These are phyloP conservation scores for Penicillium daleae DNA, from an alignment of 495 filamentous ascomycete genomes.

Conservation along the genomic window DNA sequence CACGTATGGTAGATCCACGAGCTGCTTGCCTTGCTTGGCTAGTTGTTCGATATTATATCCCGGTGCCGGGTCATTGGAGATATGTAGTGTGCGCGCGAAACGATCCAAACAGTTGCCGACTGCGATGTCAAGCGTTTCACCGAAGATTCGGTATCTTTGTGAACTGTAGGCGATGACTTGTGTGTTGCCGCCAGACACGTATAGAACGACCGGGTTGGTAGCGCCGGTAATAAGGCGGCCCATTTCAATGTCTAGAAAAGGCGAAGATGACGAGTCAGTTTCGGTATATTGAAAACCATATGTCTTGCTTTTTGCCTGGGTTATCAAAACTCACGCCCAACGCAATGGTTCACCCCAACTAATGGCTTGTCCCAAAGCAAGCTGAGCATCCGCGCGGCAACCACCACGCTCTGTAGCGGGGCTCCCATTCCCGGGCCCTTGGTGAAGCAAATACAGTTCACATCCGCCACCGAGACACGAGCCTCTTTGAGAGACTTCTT, in stretches of 20 bases:
- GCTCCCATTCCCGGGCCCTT: slow-evolving; percentile 96
- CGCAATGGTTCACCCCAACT: slow-evolving; percentile 95
- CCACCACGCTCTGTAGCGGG: slow-evolving; percentile 84
- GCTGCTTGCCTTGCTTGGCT: slow-evolving; percentile 72
- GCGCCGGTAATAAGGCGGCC: slow-evolving; percentile 91
- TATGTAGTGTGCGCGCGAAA: slow-evolving; percentile 86
- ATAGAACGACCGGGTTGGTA: slow-evolving; percentile 89
- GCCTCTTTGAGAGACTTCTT: slow-evolving; percentile 76
- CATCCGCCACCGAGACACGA: slow-evolving; percentile 59
- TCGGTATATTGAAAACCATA: neutral
- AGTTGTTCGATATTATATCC: slow-evolving; percentile 98
- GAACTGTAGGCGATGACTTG: slow-evolving; percentile 97
- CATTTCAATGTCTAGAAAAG: slow-evolving; percentile 83
- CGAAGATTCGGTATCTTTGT: slow-evolving; percentile 95
- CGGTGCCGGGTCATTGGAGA: slow-evolving; percentile 93
- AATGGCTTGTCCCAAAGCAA: slow-evolving; percentile 86
- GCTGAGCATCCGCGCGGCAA: slow-evolving; percentile 80
- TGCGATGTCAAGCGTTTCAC: slow-evolving; percentile 95
- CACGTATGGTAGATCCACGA: slow-evolving; percentile 90
- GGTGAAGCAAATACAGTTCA: slow-evolving; percentile 95
- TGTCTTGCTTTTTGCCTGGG: no score
- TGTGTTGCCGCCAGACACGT: slow-evolving; percentile 95
- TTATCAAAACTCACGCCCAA: slow-evolving; percentile 68
- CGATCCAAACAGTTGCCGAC: slow-evolving; percentile 97
- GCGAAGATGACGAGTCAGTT: neutral